A percentile compares a stretch with the other conserved stretches of the same genome.
Evolutionary conservation across 2,329 filamentous ascomycete species (phyloP).

Genomic region (Mariannaea sp.): DNA sequence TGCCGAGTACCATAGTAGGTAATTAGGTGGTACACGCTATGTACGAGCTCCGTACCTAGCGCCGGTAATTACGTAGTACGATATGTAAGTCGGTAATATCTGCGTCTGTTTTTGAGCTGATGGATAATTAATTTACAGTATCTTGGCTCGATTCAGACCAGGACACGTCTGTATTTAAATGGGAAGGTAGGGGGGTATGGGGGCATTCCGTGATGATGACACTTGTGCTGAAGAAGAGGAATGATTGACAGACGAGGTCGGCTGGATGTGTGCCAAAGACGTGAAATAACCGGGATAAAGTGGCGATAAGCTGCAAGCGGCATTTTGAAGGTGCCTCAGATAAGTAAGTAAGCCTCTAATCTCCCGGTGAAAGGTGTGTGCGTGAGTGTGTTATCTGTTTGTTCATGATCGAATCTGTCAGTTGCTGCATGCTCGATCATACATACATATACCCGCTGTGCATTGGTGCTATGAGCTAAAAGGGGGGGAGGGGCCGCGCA

Average conservation of each 20-base stretch:
- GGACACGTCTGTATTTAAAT: neutral
- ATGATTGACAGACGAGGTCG: neutral
- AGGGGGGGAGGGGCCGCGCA: too few relatives aligned
- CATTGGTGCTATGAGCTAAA: neutral
- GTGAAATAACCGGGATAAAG: constrained; percentile 11
- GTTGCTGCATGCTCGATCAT: neutral
- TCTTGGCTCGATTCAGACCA: too few relatives aligned
- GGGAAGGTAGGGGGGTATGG: neutral
- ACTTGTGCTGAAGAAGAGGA: constrained; percentile 6
- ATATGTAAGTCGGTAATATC: neutral
- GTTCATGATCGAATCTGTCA: constrained; percentile 8
- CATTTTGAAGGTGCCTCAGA: neutral
- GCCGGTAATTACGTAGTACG: too few relatives aligned
- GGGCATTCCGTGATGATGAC: constrained; percentile 8
- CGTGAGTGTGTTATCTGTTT: too few relatives aligned
- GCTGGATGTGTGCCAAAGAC: neutral
- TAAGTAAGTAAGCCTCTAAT: too few relatives aligned
- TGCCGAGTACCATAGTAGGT: too few relatives aligned
- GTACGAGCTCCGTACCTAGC: too few relatives aligned
- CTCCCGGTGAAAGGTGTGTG: too few relatives aligned
- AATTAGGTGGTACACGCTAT: too few relatives aligned
- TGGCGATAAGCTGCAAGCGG: neutral
- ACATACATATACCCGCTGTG: neutral
- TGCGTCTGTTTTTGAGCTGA: neutral
- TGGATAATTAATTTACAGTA: too few relatives aligned